phyloP scores from a whole-genome alignment of 495 filamentous ascomycete species.

The Aspergillus nidulans region DNA sequence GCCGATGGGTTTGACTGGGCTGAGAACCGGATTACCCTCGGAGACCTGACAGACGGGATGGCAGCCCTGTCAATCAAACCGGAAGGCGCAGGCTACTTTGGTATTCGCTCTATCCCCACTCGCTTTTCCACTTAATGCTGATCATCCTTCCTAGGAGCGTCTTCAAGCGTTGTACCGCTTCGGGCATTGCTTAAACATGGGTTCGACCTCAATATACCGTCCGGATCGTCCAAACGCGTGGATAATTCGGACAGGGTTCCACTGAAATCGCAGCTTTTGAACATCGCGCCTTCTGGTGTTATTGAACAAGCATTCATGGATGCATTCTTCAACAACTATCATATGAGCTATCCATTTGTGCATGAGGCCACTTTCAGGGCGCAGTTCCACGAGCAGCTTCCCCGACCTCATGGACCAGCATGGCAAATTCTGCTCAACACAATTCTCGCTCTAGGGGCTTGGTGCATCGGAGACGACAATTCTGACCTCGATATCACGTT shows the following conservation, averaged over 20 bases:
- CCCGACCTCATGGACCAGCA: conserved; percentile 44
- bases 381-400: conserved; percentile 48
- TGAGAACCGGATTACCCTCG: conserved; percentile 41
- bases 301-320: conserved; percentile 47
- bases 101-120: conserved; percentile 19
- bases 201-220: conserved; percentile 42
- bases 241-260: conserved; percentile 26
- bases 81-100: conserved; percentile 49
- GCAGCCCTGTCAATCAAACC: conserved; percentile 47
- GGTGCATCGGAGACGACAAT: conserved; percentile 47
- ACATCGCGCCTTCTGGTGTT: conserved; percentile 39
- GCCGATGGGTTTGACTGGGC: conserved; percentile 53
- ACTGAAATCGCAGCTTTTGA: conserved; percentile 39
- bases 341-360: conserved; percentile 51
- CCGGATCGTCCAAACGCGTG: conserved; percentile 24
- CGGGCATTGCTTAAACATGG: conserved; percentile 43
- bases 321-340: conserved; percentile 50
- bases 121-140: conserved; percentile 5
- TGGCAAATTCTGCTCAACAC: conserved; percentile 52
- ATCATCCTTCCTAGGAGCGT: conserved; percentile 27
- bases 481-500: conserved; percentile 45
- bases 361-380: conserved; percentile 53
- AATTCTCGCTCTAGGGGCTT: conserved; percentile 49
- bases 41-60: conserved; percentile 49
- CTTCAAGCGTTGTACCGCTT: conserved; percentile 45